Evolutionary conservation across 2,329 filamentous ascomycete genomes (phyloP), one percentile per base, ranked within the genome.

Genomic region (Aspergillus sclerotialis): DNA sequence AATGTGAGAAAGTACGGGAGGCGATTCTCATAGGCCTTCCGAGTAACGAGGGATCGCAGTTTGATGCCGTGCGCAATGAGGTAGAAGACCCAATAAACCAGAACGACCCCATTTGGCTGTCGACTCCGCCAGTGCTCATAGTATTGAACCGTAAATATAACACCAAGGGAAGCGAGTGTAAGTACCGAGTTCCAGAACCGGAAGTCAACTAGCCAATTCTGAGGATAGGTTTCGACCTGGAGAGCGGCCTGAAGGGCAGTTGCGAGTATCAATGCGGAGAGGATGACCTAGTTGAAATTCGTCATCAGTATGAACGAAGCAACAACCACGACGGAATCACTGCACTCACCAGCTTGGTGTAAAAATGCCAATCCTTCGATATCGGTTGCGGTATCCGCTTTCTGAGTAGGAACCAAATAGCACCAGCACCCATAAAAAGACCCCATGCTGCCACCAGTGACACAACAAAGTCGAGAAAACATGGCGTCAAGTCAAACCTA

Each of bases 401-500:
- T 48, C 72, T 78, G 36, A 88, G 60, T 33, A 96, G 69, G 69
- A 85, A 85, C 78, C 82, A 90, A 27, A 94, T 66, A 18, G 90
- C 87, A 29, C 80, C 72, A 6, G 79, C 72, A 38, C 92, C 92
- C 43, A 82, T 73, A 15, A 95, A 36, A 15, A 95, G 70, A 11
- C 90, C 89, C 66, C 82, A 93, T 10, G 72, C 72, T 7, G 86
- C 85, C 17, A 94, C 84, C 2, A 73, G 66, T 21, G 84, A 78
- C 39, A 96, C 77, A 78, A 86, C 89, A 14, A 94, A 77, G 59
- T 98, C 93, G 52, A 96, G 80, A 58, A 98, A 98, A 69, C 92
- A 98, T 26, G 92, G 90, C 11, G 92, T 96, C 53, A 98, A 88
- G 66, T 98, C 92, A 63, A 87, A 95, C 60, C 90, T 76, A 47